Base-by-base conservation (phyloP, 73 alveolate genomes). In the Paramecium sonneborni region DNA sequence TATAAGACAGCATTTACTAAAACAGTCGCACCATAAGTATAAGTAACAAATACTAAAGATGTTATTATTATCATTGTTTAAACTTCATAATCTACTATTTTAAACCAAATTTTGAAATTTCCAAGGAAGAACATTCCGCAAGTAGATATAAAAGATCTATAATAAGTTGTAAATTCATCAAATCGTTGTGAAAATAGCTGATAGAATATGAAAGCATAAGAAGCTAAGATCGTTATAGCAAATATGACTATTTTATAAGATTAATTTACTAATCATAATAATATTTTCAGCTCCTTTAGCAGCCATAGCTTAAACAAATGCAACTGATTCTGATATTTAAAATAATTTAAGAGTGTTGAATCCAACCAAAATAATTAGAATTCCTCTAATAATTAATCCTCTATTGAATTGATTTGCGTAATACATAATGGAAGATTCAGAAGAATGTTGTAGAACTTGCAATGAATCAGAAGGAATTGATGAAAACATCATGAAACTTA, bases 281-380 rank as follows among this genome's bases (percentile, higher is more conserved):
- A 79, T 79, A 14, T 39, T 43, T 41, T 79, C 90, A 0, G 90
- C 90, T 20, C 90, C 90, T 34, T 79, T 79, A 0, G 55, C 74
- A 18, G 90, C 90, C 90, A 79, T 79, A 11, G 90, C 90, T 41
- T 79, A 44, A 24, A 79, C 55, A 43, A 79, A 79, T 79, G 90
- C 90, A 21, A 79, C 90, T 43, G 90, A 79, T 43, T 39, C 41
- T 39, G 90, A 79, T 0, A 79, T 79, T 34, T 79, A 34, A 79
- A 41, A 79, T 39, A 79, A 23, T 79, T 46, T 79, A 18, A 79
- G 90, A 44, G 90, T 79, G 28, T 79, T 79, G 8, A 79, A 79
- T 2, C 56, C 76, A 11, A 79, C 56, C 26, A 79, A 30, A 41
- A 79, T 79, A 5, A 79, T 44, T 1, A 79, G 28, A 0, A 41